Evolutionary conservation across 2,329 filamentous ascomycete genomes (phyloP), one percentile per base, ranked within the genome.

Genomic region (Aspergillus quadrilineatus): DNA sequence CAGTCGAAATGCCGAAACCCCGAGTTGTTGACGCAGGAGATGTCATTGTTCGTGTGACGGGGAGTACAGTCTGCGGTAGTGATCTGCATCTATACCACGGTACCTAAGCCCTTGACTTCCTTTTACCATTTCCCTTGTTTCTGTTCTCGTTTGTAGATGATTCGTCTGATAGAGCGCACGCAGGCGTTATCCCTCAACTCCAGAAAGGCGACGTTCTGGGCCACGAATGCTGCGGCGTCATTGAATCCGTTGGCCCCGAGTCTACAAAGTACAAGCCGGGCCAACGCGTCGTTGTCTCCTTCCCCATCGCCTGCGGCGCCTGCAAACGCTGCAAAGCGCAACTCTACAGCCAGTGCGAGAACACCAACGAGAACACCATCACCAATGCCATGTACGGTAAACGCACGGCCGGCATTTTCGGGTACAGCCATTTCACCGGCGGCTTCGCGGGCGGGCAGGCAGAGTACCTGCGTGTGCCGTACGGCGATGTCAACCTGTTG

Each of bases 391-490:
- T 96, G 85, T 95, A 94, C 68, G 91, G 91, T 10, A 85, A 85
- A 2, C 81, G 85, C 50, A 92, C 90, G 4, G 82, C 46, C 69
- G 72, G 85, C 15, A 86, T 89, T 61, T 89, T 89, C 65, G 87
- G 87, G 1, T 89, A 89, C 67, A 86, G 84, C 2, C 87, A 78
- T 55, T 90, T 96, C 68, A 92, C 89, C 0, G 91, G 90, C 6
- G 92, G 92, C 0, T 96, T 93, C 68, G 90, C 90, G 0, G 90
- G 92, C 48, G 91, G 91, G 0, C 92, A 96, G 73, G 89, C 90
- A 4, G 92, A 96, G 75, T 96, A 91, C 66, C 87, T 92, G 0
- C 84, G 91, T 6, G 90, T 95, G 6, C 90, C 92, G 0, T 83
- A 86, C 30, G 91, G 85, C 29, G 89, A 94, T 64, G 86, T 90